phyloP scores from a whole-genome alignment of 805 yeast genomes.

The Myxozyma udenii region DNA sequence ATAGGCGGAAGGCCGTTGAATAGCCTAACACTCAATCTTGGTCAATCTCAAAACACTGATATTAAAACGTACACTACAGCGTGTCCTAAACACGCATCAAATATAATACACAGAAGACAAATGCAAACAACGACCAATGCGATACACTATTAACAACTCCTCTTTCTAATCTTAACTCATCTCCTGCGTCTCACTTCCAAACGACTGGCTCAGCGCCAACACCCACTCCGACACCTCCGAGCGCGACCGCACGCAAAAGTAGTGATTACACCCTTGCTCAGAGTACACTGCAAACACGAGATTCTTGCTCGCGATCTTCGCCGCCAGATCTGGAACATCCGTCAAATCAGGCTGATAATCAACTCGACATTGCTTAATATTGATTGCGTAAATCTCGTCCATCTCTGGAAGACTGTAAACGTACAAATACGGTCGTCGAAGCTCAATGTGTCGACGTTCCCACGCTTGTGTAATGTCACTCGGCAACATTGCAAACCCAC shows the following conservation, averaged over 20 bases:
- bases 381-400: constrained; percentile 20
- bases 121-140: background rate
- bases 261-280: constrained; percentile 12
- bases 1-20: no score
- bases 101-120: background rate
- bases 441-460: constrained; percentile 21
- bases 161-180: no score
- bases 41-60: no score
- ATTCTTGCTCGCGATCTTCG: constrained; percentile 1
- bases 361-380: constrained; percentile 21
- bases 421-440: constrained; percentile 27
- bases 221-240: constrained; percentile 27
- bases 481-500: constrained; percentile 19
- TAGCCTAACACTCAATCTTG: no score
- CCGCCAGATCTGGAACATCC: constrained; percentile 5
- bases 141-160: background rate
- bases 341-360: constrained; percentile 22
- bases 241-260: constrained; percentile 18
- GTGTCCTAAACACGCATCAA: no score
- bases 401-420: constrained; percentile 8
- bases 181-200: constrained; percentile 10
- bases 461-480: constrained; percentile 23
- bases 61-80: no score
- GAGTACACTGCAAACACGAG: constrained; percentile 24
- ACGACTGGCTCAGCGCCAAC: constrained; percentile 9